Conservation (phyloP, 257 asterid genomes). For the Lycium barbarum region DNA sequence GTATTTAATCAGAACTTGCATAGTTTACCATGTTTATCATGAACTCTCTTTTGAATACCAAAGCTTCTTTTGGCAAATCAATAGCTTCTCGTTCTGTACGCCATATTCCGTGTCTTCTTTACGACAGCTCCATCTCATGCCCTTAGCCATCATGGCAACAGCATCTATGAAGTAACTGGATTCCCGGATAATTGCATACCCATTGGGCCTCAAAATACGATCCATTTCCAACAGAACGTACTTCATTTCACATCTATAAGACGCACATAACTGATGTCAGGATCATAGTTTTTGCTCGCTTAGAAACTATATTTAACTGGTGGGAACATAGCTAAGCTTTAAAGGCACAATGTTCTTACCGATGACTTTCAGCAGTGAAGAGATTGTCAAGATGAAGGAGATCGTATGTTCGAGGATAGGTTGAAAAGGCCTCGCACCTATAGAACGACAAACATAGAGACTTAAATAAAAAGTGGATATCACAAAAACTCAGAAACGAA, state of each 20-base stretch:
- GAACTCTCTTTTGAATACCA: slow-evolving; percentile 79
- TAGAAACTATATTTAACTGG: not conserved
- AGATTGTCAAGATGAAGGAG: slow-evolving; percentile 88
- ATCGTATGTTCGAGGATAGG: slow-evolving; percentile 96
- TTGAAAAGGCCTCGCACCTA: slow-evolving; percentile 99
- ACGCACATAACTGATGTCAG: slow-evolving; percentile 11
- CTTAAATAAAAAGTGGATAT: slow-evolving; percentile 20
- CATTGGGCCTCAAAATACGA: slow-evolving; percentile 86
- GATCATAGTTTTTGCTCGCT: not conserved
- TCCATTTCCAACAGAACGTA: slow-evolving; percentile 94
- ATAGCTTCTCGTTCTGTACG: slow-evolving; percentile 67
- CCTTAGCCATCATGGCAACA: slow-evolving; percentile 73
- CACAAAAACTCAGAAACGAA: not conserved
- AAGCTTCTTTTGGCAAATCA: slow-evolving; percentile 96
- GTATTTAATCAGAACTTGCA: slow-evolving; percentile 21
- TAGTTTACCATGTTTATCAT: slow-evolving; percentile 37
- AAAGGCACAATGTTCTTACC: slow-evolving; percentile 47
- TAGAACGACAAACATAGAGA: slow-evolving; percentile 19
- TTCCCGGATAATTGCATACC: slow-evolving; percentile 83
- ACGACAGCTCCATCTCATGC: slow-evolving; percentile 92
- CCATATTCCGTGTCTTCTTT: slow-evolving; percentile 81
- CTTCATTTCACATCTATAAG: slow-evolving; percentile 91
- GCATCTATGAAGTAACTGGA: slow-evolving; percentile 73
- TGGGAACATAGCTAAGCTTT: not conserved
- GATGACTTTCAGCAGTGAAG: slow-evolving; percentile 88